Evolutionary conservation across 495 filamentous ascomycete species (phyloP).

Genomic region (Cercophora samala): DNA sequence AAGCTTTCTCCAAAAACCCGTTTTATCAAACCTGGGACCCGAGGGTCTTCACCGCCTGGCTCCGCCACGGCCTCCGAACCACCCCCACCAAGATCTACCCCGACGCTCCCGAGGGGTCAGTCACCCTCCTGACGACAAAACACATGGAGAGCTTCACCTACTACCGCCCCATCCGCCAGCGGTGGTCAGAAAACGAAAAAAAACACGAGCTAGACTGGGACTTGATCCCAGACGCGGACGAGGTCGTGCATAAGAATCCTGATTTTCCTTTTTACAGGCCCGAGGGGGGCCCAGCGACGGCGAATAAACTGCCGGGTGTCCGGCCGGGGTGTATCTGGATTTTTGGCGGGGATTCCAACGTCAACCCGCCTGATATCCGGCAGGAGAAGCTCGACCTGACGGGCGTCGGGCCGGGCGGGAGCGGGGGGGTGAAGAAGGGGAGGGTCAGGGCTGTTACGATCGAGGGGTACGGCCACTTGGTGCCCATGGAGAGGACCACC

Average conservation of each 20-base stretch:
- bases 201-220: constrained; percentile 13
- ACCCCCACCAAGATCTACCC: constrained; percentile 51
- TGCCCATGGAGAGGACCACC: constrained; percentile 76
- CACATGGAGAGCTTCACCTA: constrained; percentile 60
- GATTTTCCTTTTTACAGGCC: constrained; percentile 69
- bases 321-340: constrained; percentile 81
- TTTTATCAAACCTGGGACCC: constrained; percentile 76
- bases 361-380: constrained; percentile 54
- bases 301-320: constrained; percentile 62
- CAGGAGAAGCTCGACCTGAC: constrained; percentile 60
- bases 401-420: constrained; percentile 63
- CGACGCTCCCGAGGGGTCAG: constrained; percentile 24
- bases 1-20: constrained; percentile 56
- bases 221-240: constrained; percentile 22
- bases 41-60: constrained; percentile 64
- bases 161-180: constrained; percentile 41
- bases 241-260: background rate
- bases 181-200: constrained; percentile 20
- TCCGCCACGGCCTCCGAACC: constrained; percentile 61
- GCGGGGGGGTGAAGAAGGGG: constrained; percentile 60
- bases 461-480: constrained; percentile 69
- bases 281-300: constrained; percentile 58
- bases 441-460: constrained; percentile 67
- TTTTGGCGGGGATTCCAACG: constrained; percentile 63
- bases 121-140: constrained; percentile 61